Percentiles rank a stretch among this genome's conserved stretches.
Evolutionary conservation across 225 moss, liverwort and hornwort species (phyloP).

Genomic region (Polytrichum formosum): DNA sequence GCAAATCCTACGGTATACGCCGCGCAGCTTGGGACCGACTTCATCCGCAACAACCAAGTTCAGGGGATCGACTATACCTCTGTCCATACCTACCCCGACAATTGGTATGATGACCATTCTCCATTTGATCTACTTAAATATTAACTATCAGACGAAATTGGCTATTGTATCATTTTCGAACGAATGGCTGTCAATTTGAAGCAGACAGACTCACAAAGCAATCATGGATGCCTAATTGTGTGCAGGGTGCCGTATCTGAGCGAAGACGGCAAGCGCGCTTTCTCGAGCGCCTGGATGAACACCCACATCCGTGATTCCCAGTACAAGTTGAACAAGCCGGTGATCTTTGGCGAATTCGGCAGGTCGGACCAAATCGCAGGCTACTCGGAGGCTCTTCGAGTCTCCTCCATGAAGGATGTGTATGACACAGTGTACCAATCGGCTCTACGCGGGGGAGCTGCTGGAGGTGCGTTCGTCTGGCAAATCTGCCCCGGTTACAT

Average conservation of each 20-base stretch:
- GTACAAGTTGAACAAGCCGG: conserved; percentile 40
- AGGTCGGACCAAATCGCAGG: conserved; percentile 30
- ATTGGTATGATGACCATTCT: conserved; percentile 36
- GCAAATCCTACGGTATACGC: conserved; percentile 37
- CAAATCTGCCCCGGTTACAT: conserved; percentile 46
- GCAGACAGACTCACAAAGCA: too few species aligned
- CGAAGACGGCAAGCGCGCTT: conserved; percentile 24
- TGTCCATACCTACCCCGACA: conserved; percentile 71
- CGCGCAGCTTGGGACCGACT: conserved; percentile 52
- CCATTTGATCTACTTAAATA: neutral
- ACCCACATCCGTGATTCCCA: conserved; percentile 45
- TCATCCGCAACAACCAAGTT: conserved; percentile 28
- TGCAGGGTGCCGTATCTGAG: conserved; percentile 38
- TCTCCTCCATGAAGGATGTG: conserved; percentile 34
- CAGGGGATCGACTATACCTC: conserved; percentile 51
- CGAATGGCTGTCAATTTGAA: too few species aligned
- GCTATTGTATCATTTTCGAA: too few species aligned
- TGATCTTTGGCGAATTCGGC: conserved; percentile 63
- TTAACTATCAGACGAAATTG: too few species aligned
- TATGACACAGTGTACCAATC: conserved; percentile 48
- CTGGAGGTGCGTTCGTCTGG: conserved; percentile 62
- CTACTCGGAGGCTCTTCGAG: conserved; percentile 19
- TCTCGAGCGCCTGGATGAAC: conserved; percentile 50
- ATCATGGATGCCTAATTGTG: neutral
- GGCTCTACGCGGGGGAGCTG: conserved; percentile 40